A percentile compares a stretch with the other conserved stretches of the same genome.
Evolutionary conservation across 306 rosid genomes (phyloP).

Genomic region (Dalbergia cochinchinensis): DNA sequence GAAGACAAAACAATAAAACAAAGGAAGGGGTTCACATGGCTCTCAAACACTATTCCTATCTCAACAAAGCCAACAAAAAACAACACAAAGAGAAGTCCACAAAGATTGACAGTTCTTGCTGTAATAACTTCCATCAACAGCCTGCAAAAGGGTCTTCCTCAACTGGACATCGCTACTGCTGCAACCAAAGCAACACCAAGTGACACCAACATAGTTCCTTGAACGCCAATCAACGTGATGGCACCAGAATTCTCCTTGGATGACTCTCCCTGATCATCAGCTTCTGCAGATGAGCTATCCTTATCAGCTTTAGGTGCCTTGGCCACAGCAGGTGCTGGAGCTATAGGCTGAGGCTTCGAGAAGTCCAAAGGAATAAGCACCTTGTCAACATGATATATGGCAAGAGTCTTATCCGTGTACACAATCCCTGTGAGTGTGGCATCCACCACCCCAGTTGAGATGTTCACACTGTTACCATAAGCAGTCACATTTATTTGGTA

Average conservation of each 20-base stretch:
- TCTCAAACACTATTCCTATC: slow-evolving; percentile 31
- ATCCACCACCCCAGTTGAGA: slow-evolving; percentile 64
- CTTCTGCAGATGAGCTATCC: slow-evolving; percentile 47
- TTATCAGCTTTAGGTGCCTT: slow-evolving; percentile 56
- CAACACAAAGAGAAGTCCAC: slow-evolving; percentile 12
- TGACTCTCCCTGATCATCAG: slow-evolving; percentile 37
- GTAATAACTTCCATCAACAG: background rate
- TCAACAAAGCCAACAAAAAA: slow-evolving; percentile 22
- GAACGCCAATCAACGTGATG: background rate
- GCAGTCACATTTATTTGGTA: slow-evolving; percentile 70
- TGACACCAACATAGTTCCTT: slow-evolving; percentile 40
- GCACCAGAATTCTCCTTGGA: slow-evolving; percentile 48
- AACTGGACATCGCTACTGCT: background rate
- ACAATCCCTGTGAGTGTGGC: slow-evolving; percentile 70
- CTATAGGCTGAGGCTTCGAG: slow-evolving; percentile 55
- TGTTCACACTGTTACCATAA: slow-evolving; percentile 67
- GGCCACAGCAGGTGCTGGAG: slow-evolving; percentile 55
- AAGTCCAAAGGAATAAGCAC: slow-evolving; percentile 68
- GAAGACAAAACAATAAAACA: slow-evolving; percentile 24
- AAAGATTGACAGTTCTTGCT: slow-evolving; percentile 1
- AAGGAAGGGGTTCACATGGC: slow-evolving; percentile 14
- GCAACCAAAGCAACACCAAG: slow-evolving; percentile 41
- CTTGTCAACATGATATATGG: slow-evolving; percentile 66
- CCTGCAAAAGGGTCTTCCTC: slow-evolving; percentile 21
- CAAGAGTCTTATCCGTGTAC: slow-evolving; percentile 66